These are phyloP conservation scores for Termitomyces sp. DNA, from an alignment of 768 basidiomycete genomes.

Conservation along the genomic window DNA sequence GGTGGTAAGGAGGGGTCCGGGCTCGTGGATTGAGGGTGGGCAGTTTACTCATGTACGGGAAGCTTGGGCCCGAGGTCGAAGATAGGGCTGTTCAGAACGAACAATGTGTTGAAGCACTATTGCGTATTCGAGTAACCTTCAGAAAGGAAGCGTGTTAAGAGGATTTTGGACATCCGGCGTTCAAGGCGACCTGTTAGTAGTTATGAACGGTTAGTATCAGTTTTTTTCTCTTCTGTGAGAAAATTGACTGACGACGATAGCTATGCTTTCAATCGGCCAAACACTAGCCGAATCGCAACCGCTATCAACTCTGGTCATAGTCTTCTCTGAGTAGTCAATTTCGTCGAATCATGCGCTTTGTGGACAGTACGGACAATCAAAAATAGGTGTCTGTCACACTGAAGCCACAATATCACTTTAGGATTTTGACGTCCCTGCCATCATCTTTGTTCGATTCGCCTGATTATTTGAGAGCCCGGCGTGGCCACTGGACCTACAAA, in stretches of 20 bases:
- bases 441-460: too few species aligned
- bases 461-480: too few species aligned
- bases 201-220: constrained; percentile 58
- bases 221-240: background rate
- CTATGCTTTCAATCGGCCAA: constrained; percentile 36
- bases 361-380: too few species aligned
- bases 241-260: background rate
- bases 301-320: constrained; percentile 66
- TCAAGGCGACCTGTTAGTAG: constrained; percentile 69
- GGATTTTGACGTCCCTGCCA: too few species aligned
- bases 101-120: constrained; percentile 59
- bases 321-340: constrained; percentile 42
- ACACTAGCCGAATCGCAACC: constrained; percentile 71
- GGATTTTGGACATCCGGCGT: constrained; percentile 57
- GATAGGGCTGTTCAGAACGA: constrained; percentile 67
- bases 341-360: too few species aligned
- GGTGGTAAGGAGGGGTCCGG: constrained; percentile 36
- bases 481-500: too few species aligned
- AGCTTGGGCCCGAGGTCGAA: background rate
- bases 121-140: constrained; percentile 56
- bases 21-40: constrained; percentile 55
- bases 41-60: constrained; percentile 17
- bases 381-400: too few species aligned
- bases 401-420: too few species aligned
- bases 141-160: constrained; percentile 40